Conservation (phyloP, 2,329 filamentous ascomycete species). For the Huntiella bhutanensis region DNA sequence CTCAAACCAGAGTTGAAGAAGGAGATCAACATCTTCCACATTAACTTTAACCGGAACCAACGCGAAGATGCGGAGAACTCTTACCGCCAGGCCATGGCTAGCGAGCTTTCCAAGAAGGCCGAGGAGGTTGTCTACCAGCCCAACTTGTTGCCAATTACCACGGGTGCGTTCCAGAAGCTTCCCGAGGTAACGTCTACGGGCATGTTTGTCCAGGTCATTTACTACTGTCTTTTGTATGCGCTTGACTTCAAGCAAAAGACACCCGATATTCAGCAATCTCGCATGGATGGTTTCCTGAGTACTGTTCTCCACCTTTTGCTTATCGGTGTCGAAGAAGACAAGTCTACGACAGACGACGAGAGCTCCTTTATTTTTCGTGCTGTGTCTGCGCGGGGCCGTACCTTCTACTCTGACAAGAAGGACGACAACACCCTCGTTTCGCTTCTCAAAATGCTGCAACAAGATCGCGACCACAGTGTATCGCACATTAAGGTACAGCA, state of each 20-base stretch:
- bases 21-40: conserved; percentile 84
- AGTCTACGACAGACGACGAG: conserved; percentile 18
- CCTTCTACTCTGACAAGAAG: conserved; percentile 14
- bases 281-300: conserved; percentile 81
- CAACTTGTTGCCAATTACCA: conserved; percentile 53
- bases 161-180: conserved; percentile 59
- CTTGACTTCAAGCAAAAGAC: conserved; percentile 49
- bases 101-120: conserved; percentile 61
- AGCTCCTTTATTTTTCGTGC: too few species aligned
- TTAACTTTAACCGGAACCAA: conserved; percentile 93
- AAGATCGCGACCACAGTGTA: conserved; percentile 57
- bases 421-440: conserved; percentile 43
- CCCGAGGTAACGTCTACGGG: conserved; percentile 65
- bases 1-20: conserved; percentile 72
- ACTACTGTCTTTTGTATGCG: conserved; percentile 70
- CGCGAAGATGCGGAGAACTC: conserved; percentile 84
- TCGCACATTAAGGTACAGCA: conserved; percentile 72
- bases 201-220: conserved; percentile 78
- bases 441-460: conserved; percentile 40
- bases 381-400: too few species aligned
- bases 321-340: conserved; percentile 71
- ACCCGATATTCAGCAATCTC: conserved; percentile 57
- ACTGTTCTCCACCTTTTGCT: conserved; percentile 76
- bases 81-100: conserved; percentile 72
- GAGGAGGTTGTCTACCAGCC: conserved; percentile 88